phyloP scores from a whole-genome alignment of 2,329 filamentous ascomycete species.

The Alternaria tenuissima region DNA sequence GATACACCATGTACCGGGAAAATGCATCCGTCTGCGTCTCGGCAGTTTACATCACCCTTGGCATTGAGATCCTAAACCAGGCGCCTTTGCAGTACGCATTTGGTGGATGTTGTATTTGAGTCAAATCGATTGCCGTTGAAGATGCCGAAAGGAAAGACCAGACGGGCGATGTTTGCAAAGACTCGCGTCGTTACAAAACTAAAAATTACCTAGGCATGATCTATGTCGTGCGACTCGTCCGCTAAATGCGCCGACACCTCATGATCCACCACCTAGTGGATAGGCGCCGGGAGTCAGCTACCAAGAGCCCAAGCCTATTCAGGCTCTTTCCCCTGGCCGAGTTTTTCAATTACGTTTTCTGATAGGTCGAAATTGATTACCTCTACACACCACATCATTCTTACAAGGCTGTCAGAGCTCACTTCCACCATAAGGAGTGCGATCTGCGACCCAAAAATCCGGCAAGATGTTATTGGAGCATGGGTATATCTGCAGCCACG shows the following conservation, averaged over 20 bases:
- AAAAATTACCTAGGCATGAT: neutral
- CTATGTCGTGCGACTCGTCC: conserved; percentile 11
- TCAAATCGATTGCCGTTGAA: neutral
- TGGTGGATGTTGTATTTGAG: neutral
- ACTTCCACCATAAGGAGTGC: conserved; percentile 7
- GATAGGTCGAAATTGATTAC: conserved; percentile 14
- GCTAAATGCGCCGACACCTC: conserved; percentile 8
- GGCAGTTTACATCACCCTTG: neutral
- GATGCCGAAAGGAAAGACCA: neutral
- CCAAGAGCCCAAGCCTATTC: conserved; percentile 6
- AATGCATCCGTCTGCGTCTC: neutral
- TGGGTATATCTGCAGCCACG: conserved; percentile 33
- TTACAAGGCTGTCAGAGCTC: conserved; percentile 9
- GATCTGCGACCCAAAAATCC: conserved; percentile 15
- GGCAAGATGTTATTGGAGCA: conserved; percentile 8
- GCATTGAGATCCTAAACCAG: conserved; percentile 1
- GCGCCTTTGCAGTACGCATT: neutral
- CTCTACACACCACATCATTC: conserved; percentile 1
- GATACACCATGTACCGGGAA: conserved; percentile 3
- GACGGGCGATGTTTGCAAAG: neutral
- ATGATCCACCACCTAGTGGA: conserved; percentile 12
- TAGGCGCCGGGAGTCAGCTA: conserved; percentile 17
- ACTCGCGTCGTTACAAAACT: neutral
- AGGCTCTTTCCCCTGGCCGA: conserved; percentile 21
- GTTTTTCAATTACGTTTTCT: neutral